Evolutionary conservation across 148 eudicot genomes (phyloP).

Genomic region (Drosera capensis): DNA sequence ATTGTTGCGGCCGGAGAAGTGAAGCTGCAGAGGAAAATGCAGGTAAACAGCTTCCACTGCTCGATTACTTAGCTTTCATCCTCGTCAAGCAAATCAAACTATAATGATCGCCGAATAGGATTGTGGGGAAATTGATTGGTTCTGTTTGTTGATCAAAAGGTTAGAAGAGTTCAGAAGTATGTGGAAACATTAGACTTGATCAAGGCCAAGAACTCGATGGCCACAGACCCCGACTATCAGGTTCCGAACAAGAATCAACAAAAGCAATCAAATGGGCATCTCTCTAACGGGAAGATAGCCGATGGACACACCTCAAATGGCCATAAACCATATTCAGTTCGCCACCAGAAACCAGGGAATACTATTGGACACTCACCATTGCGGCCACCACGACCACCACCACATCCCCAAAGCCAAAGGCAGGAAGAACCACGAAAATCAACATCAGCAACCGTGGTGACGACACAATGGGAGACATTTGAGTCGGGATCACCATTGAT

Average conservation of each 20-base stretch:
- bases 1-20: neutral
- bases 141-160: slow-evolving; percentile 21
- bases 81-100: neutral
- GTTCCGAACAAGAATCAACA: slow-evolving; percentile 13
- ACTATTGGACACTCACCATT: neutral
- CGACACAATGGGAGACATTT: neutral
- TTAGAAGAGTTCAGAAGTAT: slow-evolving; percentile 66
- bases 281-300: no score
- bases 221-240: slow-evolving; percentile 24
- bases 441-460: slow-evolving; percentile 19
- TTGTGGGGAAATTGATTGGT: neutral
- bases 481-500: slow-evolving; percentile 20
- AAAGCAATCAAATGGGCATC: slow-evolving; percentile 15
- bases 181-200: slow-evolving; percentile 74
- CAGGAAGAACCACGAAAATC: slow-evolving; percentile 33
- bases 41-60: neutral
- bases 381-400: slow-evolving; percentile 17
- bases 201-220: slow-evolving; percentile 41
- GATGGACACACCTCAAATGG: no score
- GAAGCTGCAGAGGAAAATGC: neutral
- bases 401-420: no score
- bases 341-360: no score
- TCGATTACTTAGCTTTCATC: neutral
- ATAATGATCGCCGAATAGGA: neutral
- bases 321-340: neutral